phyloP scores from a whole-genome alignment of 2,329 filamentous ascomycete genomes.

The Paraphoma sp. region DNA sequence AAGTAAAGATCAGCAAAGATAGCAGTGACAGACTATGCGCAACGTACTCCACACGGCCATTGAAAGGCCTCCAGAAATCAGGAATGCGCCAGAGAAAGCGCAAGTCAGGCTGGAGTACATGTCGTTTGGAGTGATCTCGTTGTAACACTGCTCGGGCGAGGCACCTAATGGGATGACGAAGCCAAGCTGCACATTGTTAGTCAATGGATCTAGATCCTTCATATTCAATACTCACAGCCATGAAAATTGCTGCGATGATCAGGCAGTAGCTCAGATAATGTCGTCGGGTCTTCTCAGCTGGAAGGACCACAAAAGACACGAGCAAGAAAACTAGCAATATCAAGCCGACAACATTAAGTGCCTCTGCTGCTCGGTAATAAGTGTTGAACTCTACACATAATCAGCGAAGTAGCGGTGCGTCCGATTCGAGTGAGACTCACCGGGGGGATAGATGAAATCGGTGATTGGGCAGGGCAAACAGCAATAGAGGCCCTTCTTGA shows the following conservation, averaged over 20 bases:
- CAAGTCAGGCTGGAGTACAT: slow-evolving; percentile 85
- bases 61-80: slow-evolving; percentile 85
- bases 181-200: slow-evolving; percentile 67
- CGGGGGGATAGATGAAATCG: slow-evolving; percentile 72
- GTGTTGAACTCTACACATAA: slow-evolving; percentile 55
- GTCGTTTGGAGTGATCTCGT: slow-evolving; percentile 90
- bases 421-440: slow-evolving; percentile 44
- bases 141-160: slow-evolving; percentile 81
- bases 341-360: slow-evolving; percentile 78
- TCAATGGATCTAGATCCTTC: neutral
- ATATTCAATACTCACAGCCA: slow-evolving; percentile 70
- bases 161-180: slow-evolving; percentile 88
- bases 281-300: slow-evolving; percentile 85
- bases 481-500: slow-evolving; percentile 65
- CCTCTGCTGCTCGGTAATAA: slow-evolving; percentile 74
- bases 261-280: slow-evolving; percentile 94
- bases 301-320: slow-evolving; percentile 78
- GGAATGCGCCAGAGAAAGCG: slow-evolving; percentile 84
- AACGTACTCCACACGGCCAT: slow-evolving; percentile 78
- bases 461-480: slow-evolving; percentile 91
- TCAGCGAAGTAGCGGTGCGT: neutral
- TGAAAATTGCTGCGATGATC: slow-evolving; percentile 74
- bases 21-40: neutral
- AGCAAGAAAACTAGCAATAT: slow-evolving; percentile 77
- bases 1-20: neutral